Percentiles rank a stretch among this genome's conserved stretches.
Evolutionary conservation across 768 basidiomycete genomes (phyloP).

Genomic region (Jaapia argillacea): DNA sequence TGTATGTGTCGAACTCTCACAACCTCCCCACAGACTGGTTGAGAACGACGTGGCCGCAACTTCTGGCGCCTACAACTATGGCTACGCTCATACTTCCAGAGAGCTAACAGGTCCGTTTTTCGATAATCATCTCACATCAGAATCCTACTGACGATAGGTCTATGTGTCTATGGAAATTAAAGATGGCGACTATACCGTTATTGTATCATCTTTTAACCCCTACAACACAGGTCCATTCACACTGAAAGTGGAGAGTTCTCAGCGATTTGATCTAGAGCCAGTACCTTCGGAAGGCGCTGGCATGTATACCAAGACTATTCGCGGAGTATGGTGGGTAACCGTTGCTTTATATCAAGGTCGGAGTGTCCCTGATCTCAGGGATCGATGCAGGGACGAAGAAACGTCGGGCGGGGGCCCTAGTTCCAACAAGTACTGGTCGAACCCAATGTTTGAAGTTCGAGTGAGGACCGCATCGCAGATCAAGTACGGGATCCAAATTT

Average conservation of each 20-base stretch:
- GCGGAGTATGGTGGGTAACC: constrained; percentile 61
- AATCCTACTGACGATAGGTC: not conserved
- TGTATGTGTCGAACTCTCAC: not conserved
- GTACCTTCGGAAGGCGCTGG: constrained; percentile 88
- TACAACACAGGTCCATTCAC: constrained; percentile 54
- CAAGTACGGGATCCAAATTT: constrained; percentile 31
- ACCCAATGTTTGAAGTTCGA: constrained; percentile 60
- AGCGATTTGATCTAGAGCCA: constrained; percentile 46
- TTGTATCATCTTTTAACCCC: constrained; percentile 83
- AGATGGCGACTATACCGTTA: constrained; percentile 76
- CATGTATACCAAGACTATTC: constrained; percentile 64
- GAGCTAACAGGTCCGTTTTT: constrained; percentile 40
- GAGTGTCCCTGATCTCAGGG: not conserved
- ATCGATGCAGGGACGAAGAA: constrained; percentile 34
- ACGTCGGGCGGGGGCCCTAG: constrained; percentile 65
- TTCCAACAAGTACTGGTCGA: constrained; percentile 50
- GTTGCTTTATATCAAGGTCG: not conserved
- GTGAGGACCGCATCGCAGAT: constrained; percentile 43
- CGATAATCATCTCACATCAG: constrained; percentile 4
- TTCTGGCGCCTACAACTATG: constrained; percentile 78
- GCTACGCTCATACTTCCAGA: constrained; percentile 46
- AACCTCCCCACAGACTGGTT: constrained; percentile 28
- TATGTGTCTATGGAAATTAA: constrained; percentile 5
- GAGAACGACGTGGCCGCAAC: constrained; percentile 63
- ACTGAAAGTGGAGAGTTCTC: constrained; percentile 52